Conservation (phyloP, 179 eudicot species). For the Silene coronaria region DNA sequence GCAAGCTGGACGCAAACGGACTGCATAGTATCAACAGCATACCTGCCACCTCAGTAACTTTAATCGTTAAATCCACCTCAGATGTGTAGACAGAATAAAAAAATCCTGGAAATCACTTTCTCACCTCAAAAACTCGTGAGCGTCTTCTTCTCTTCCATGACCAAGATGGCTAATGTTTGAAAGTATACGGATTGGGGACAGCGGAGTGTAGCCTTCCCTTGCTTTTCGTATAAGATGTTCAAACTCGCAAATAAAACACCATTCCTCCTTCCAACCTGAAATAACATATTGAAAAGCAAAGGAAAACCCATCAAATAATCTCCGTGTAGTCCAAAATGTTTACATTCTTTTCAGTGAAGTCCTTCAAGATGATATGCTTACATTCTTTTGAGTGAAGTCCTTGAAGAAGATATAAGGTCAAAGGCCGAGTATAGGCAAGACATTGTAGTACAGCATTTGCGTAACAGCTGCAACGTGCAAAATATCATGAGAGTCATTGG, state of each 20-base stretch:
- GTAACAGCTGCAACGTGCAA: constrained; percentile 69
- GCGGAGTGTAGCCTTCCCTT: constrained; percentile 47
- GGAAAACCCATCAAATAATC: constrained; percentile 13
- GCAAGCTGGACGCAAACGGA: constrained; percentile 63
- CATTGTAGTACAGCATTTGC: constrained; percentile 96
- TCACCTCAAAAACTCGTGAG: constrained; percentile 92
- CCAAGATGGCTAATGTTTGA: constrained; percentile 69
- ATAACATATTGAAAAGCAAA: constrained; percentile 8
- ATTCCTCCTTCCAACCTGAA: constrained; percentile 58
- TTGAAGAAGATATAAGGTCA: constrained; percentile 72
- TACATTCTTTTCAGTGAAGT: not conserved
- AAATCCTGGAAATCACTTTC: not conserved
- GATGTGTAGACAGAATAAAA: constrained; percentile 3
- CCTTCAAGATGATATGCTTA: constrained; percentile 24
- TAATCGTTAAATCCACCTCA: constrained; percentile 17
- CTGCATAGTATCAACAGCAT: constrained; percentile 78
- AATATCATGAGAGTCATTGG: not conserved
- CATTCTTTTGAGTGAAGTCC: constrained; percentile 81
- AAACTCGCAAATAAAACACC: constrained; percentile 94
- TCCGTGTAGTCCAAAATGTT: constrained; percentile 6
- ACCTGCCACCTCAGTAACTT: constrained; percentile 44
- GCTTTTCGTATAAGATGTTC: constrained; percentile 53
- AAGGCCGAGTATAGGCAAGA: constrained; percentile 77
- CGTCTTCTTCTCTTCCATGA: constrained; percentile 88
- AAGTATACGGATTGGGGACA: constrained; percentile 58